Base-by-base conservation (phyloP, 192 early-diverging fungal species). In the Coemansia furcata region DNA sequence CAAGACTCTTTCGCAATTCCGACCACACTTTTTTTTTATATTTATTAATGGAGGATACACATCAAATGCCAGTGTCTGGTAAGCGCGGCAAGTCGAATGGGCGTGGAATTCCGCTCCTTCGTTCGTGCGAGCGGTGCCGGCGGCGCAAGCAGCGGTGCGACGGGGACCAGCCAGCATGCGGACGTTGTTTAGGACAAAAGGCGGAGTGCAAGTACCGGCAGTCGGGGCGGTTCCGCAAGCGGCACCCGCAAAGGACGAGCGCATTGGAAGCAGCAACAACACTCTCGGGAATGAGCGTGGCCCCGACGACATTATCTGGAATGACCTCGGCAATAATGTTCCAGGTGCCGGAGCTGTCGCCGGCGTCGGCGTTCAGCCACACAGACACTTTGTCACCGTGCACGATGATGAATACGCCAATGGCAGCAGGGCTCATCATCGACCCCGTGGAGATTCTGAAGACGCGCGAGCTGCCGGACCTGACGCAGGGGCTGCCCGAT, bases 221-320 rank as follows among this genome's bases (percentile, higher is more conserved):
- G 55, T 82, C 80, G 2, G 80, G 74, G 21, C 71, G 80, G n/a
- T 82, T 80, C 63, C 78, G 78, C 60, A 80, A 74, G 58, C 78
- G 78, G 23, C 69, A 72, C 36, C 72, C 72, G 15, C 42, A 61
- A 39, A 26, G 43, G 2, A 10, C 50, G 21, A 19, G 47, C 23
- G 42, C 36, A 38, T 30, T 66, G 17, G 47, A 65, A 14, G 65
- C 64, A 1, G 71, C 69, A 5, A 66, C 55, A 0, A 37, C 64
- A 14, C 58, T 72, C n/a, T 57, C 64, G 23, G 35, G 10, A 4
- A 3, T 47, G 50, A 19, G 29, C 30, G 37, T 37, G 5, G 23
- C n/a, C n/a, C n/a, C n/a, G n/a, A n/a, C n/a, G n/a, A n/a, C n/a
- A n/a, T n/a, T n/a, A n/a, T n/a, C n/a, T n/a, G n/a, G n/a, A n/a